Evolutionary conservation across 352 stramenopile species (phyloP), one percentile per base, ranked within the genome.

Genomic region (Globisporangium perplexum): DNA sequence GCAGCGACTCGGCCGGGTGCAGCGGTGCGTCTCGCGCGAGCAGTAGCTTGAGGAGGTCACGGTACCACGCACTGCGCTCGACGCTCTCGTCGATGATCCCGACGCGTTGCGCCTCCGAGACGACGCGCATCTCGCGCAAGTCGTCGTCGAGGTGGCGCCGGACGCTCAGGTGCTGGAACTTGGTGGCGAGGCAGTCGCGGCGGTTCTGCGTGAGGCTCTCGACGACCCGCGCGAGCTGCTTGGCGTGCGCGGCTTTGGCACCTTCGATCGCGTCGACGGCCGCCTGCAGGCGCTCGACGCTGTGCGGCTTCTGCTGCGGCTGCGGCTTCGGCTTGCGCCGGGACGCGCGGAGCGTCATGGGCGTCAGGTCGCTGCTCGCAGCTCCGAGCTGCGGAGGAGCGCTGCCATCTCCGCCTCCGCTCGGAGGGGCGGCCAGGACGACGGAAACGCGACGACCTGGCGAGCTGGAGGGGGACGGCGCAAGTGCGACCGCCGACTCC

Each of bases 1-100:
- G 43, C 49, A 91, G 86, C 15, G 66, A 22, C 49, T 87, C 76
- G 18, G 77, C 75, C 12, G 77, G 61, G 20, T 80, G 74, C 17
- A 68, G 62, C 30, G 58, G 28, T 12, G 44, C 41, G 55, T 86
- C 72, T 28, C 72, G 69, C 14, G 51, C 56, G 36, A 86, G 31
- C 33, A 90, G 54, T 5, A 74, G 65, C 8, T 62, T 62, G 43
- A 91, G 62, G 31, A 89, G 28, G 6, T 79, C 77, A 0, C 60
- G 52, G 35, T 84, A 89, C 80, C 80, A 91, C 20, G 59, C 39
- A 28, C 66, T 62, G 2, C 47, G 65, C 3, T 67, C 62, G 14
- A 79, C 45, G 17, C 65, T 67, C 28, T 59, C 53, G 18, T 59
- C 53, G 15, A 68, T 68, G 17, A 43, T 47, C 5, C 66, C 55